Conservation (phyloP, 441 rosid genomes). For the Hypseocharis bilobata region DNA sequence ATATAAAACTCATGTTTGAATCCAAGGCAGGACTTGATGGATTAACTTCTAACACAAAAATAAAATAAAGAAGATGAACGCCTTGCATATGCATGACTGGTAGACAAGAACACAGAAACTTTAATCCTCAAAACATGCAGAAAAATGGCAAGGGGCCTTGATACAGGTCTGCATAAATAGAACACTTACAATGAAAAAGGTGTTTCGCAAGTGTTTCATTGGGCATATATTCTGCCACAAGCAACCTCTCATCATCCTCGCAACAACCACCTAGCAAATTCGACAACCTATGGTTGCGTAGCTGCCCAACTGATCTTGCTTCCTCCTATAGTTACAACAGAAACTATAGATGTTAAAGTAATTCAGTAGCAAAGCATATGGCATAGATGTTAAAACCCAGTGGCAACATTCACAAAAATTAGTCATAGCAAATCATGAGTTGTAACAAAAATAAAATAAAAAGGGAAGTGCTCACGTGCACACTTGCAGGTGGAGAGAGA, state of each 20-base stretch:
- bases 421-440: not conserved
- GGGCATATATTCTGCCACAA: constrained; percentile 61
- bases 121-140: not conserved
- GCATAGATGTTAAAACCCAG: not conserved
- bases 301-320: constrained; percentile 61
- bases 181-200: constrained; percentile 55
- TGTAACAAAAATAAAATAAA: not conserved
- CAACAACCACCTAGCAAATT: constrained; percentile 64
- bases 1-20: not conserved
- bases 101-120: not conserved
- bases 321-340: constrained; percentile 38
- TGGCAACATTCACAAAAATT: not conserved
- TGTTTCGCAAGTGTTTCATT: constrained; percentile 64
- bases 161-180: not conserved
- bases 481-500: not conserved
- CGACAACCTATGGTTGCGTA: constrained; percentile 48
- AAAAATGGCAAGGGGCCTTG: not conserved
- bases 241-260: constrained; percentile 61
- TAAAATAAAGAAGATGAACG: not conserved
- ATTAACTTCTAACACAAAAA: not conserved
- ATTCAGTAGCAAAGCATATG: not conserved
- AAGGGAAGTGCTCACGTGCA: not conserved
- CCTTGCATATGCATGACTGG: not conserved
- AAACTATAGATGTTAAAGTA: too few species aligned
- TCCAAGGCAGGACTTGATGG: not conserved